These are phyloP conservation scores for Apiospora malaysiana DNA, from an alignment of 2,329 filamentous ascomycete genomes.

Conservation along the genomic window DNA sequence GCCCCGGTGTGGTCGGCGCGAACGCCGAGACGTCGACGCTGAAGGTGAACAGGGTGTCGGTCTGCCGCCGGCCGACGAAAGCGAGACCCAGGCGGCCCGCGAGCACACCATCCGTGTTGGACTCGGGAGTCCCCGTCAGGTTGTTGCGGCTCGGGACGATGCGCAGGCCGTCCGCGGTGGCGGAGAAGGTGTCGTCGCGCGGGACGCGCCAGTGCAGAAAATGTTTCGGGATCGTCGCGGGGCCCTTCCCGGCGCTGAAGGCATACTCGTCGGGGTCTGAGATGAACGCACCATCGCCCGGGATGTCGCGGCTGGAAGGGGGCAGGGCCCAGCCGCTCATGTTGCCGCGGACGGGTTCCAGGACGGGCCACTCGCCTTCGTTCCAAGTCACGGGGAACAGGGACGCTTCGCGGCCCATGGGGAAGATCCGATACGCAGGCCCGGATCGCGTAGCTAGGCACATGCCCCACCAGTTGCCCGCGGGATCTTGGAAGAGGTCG, in stretches of 20 bases:
- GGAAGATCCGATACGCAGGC: constrained; percentile 46
- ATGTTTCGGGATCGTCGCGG: constrained; percentile 30
- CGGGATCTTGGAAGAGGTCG: constrained; percentile 40
- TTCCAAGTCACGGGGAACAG: constrained; percentile 48
- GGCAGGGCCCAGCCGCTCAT: constrained; percentile 51
- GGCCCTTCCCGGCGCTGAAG: constrained; percentile 11
- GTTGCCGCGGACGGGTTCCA: constrained; percentile 46
- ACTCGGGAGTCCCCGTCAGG: constrained; percentile 26
- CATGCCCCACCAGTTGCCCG: constrained; percentile 54
- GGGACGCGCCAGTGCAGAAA: constrained; percentile 38
- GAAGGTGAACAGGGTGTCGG: constrained; percentile 35
- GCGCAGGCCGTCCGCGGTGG: constrained; percentile 29
- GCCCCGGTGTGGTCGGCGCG: constrained; percentile 26
- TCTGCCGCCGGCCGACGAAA: constrained; percentile 37
- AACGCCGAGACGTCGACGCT: constrained; percentile 34
- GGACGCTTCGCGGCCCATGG: constrained; percentile 59
- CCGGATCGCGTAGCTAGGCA: constrained; percentile 42
- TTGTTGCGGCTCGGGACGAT: constrained; percentile 31
- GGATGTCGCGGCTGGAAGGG: constrained; percentile 36
- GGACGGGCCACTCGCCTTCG: constrained; percentile 51
- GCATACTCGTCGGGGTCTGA: constrained; percentile 25
- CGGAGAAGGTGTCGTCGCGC: constrained; percentile 27
- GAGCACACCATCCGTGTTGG: constrained; percentile 22
- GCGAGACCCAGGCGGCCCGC: constrained; percentile 29
- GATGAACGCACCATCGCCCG: constrained; percentile 34